phyloP scores from a whole-genome alignment of 345 rosid species.

The Dimocarpus longan region DNA sequence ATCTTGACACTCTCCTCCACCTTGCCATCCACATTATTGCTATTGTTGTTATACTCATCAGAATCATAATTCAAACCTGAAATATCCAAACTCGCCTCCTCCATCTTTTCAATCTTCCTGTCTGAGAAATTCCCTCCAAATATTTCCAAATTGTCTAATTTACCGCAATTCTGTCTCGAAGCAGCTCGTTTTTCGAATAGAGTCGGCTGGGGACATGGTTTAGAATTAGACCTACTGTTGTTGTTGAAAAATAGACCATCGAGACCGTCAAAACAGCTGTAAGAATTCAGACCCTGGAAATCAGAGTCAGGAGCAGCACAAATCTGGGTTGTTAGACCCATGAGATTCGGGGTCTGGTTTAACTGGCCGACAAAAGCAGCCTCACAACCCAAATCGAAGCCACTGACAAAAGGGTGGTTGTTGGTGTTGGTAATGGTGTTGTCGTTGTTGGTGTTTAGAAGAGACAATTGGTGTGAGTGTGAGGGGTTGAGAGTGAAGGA shows the following conservation, averaged over 20 bases:
- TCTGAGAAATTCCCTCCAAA: slow-evolving; percentile 29
- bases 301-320: slow-evolving; percentile 54
- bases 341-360: slow-evolving; percentile 43
- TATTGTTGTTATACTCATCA: slow-evolving; percentile 47
- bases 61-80: slow-evolving; percentile 81
- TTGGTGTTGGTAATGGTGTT: background rate
- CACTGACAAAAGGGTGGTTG: slow-evolving; percentile 55
- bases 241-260: slow-evolving; percentile 39
- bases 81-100: slow-evolving; percentile 56
- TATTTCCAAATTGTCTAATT: slow-evolving; percentile 58
- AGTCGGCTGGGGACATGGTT: slow-evolving; percentile 42
- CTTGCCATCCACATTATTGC: slow-evolving; percentile 35
- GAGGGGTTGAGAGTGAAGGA: slow-evolving; percentile 56
- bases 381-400: slow-evolving; percentile 64
- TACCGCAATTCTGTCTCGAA: slow-evolving; percentile 50
- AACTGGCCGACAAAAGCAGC: slow-evolving; percentile 45
- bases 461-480: slow-evolving; percentile 31
- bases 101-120: slow-evolving; percentile 46
- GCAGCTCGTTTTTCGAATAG: slow-evolving; percentile 86
- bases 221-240: slow-evolving; percentile 9
- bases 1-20: slow-evolving; percentile 49
- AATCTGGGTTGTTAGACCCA: slow-evolving; percentile 46
- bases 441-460: background rate
- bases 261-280: slow-evolving; percentile 49
- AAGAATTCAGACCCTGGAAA: slow-evolving; percentile 42